These are phyloP conservation scores for Trypanosoma theileri DNA, from an alignment of 208 protist species.

Conservation along the genomic window DNA sequence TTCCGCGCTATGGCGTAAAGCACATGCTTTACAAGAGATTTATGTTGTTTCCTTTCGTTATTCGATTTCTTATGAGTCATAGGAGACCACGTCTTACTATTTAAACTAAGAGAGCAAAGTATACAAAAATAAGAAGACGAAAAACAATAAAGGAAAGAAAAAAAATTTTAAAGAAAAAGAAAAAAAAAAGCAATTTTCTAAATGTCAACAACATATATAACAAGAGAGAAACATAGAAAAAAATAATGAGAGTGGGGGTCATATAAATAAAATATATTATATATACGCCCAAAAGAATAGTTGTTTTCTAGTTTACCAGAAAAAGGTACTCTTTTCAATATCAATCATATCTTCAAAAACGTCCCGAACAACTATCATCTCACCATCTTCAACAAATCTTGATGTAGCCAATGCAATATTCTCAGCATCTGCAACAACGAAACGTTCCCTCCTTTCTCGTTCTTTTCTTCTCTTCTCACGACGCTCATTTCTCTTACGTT, in stretches of 20 bases:
- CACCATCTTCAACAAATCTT: slow-evolving; percentile 46
- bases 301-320: slow-evolving; percentile 22
- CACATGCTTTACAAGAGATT: slow-evolving; percentile 3
- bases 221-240: too few species aligned
- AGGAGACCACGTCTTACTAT: neutral
- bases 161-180: neutral
- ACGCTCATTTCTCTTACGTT: slow-evolving; percentile 40
- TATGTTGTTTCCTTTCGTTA: neutral
- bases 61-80: neutral
- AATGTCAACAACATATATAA: too few species aligned
- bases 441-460: slow-evolving; percentile 38
- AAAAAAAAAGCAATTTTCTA: too few species aligned
- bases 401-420: slow-evolving; percentile 45
- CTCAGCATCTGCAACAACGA: slow-evolving; percentile 40
- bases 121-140: neutral
- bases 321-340: slow-evolving; percentile 74
- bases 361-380: slow-evolving; percentile 76
- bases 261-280: neutral
- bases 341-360: slow-evolving; percentile 49
- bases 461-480: slow-evolving; percentile 40
- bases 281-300: neutral
- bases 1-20: slow-evolving; percentile 55
- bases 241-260: neutral
- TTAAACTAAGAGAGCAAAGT: too few species aligned
- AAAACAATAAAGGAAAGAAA: too few species aligned